phyloP scores from a whole-genome alignment of 345 rosid genomes.

The Rubroshorea leprosula region DNA sequence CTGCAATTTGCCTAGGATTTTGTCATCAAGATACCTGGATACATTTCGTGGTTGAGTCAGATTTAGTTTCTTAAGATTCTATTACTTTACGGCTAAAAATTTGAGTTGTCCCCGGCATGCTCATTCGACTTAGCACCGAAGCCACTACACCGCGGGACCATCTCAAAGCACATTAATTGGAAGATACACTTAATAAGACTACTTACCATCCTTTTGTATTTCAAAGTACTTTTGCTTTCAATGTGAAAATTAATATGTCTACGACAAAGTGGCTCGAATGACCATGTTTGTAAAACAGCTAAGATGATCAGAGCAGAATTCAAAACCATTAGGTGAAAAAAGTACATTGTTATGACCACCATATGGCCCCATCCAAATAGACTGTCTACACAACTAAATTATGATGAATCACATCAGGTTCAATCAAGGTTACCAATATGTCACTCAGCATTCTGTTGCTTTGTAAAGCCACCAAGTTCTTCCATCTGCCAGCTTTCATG shows the following conservation, averaged over 20 bases:
- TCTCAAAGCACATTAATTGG: constrained; percentile 11
- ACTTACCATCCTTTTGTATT: constrained; percentile 5
- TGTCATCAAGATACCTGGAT: background rate
- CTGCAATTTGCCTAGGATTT: background rate
- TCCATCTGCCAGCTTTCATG: constrained; percentile 91
- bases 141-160: constrained; percentile 13
- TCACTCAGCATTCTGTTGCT: constrained; percentile 33
- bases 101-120: constrained; percentile 7
- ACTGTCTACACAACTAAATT: constrained; percentile 20
- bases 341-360: constrained; percentile 19
- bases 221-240: constrained; percentile 5
- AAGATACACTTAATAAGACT: constrained; percentile 6
- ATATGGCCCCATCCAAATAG: constrained; percentile 26
- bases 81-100: background rate
- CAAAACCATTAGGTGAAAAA: constrained; percentile 17
- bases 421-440: constrained; percentile 22
- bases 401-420: constrained; percentile 27
- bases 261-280: constrained; percentile 21
- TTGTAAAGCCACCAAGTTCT: constrained; percentile 55
- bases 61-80: constrained; percentile 12
- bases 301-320: constrained; percentile 17
- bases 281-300: constrained; percentile 21
- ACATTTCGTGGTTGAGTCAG: background rate
- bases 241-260: constrained; percentile 17
- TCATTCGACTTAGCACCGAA: constrained; percentile 11